phyloP scores from a whole-genome alignment of 2,329 filamentous ascomycete genomes.

The Aspergillus caelatus region DNA sequence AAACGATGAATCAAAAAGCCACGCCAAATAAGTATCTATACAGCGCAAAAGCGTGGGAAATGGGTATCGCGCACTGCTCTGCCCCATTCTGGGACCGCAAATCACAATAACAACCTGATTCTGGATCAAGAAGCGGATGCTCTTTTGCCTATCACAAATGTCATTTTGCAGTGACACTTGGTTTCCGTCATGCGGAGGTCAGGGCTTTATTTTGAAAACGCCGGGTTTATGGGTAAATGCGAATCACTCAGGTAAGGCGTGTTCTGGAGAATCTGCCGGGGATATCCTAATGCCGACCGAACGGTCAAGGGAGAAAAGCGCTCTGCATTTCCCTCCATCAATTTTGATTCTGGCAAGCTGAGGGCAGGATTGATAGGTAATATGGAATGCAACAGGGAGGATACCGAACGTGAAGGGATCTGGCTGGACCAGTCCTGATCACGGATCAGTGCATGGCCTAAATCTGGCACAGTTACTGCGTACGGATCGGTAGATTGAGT shows the following conservation, averaged over 20 bases:
- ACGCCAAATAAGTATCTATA: conserved; percentile 22
- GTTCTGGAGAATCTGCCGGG: conserved; percentile 12
- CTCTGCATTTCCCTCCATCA: conserved; percentile 7
- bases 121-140: not conserved
- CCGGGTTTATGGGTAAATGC: conserved; percentile 34
- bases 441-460: conserved; percentile 19
- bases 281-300: conserved; percentile 15
- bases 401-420: conserved; percentile 16
- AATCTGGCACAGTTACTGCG: conserved; percentile 11
- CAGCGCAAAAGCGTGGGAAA: conserved; percentile 26
- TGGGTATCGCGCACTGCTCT: conserved; percentile 30
- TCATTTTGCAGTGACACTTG: not conserved
- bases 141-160: conserved; percentile 2
- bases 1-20: conserved; percentile 16
- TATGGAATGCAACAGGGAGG: conserved; percentile 32
- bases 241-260: conserved; percentile 26
- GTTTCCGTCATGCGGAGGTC: conserved; percentile 17
- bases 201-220: conserved; percentile 23
- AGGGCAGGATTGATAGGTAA: conserved; percentile 38
- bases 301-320: conserved; percentile 15
- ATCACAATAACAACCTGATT: not conserved
- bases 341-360: conserved; percentile 11
- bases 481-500: conserved; percentile 20
- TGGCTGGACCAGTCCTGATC: conserved; percentile 17
- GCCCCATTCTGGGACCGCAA: conserved; percentile 6